Percentiles rank a stretch among this genome's conserved stretches.
These are phyloP conservation scores for Dichotomocladium elegans DNA, from an alignment of 371 early-diverging fungal species.

Conservation along the genomic window DNA sequence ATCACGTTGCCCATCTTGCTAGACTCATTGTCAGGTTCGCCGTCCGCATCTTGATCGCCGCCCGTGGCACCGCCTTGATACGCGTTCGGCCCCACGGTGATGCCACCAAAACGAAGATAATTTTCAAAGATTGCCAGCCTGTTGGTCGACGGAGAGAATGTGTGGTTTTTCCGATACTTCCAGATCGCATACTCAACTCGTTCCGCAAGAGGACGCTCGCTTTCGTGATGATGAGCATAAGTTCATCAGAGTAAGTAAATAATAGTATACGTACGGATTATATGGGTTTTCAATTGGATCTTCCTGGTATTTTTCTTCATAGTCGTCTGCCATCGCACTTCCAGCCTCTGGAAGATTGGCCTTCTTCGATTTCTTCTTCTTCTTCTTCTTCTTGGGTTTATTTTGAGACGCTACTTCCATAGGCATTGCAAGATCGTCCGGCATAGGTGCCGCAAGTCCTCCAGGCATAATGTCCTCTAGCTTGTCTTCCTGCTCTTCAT, in stretches of 20 bases:
- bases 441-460: slow-evolving; percentile 8
- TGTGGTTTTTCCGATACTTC: slow-evolving; percentile 55
- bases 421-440: slow-evolving; percentile 25
- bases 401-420: slow-evolving; percentile 16
- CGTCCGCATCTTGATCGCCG: slow-evolving; percentile 39
- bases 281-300: slow-evolving; percentile 42
- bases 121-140: slow-evolving; percentile 40
- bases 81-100: slow-evolving; percentile 50
- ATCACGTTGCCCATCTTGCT: slow-evolving; percentile 40
- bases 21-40: slow-evolving; percentile 45
- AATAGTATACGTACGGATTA: slow-evolving; percentile 34
- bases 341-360: slow-evolving; percentile 54
- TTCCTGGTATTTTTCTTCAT: slow-evolving; percentile 35
- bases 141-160: slow-evolving; percentile 29
- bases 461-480: no score
- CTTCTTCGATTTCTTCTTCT: slow-evolving; percentile 48
- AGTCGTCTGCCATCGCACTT: slow-evolving; percentile 30
- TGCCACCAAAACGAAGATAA: slow-evolving; percentile 57
- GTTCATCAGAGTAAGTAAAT: neutral
- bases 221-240: slow-evolving; percentile 4
- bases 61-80: slow-evolving; percentile 44
- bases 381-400: slow-evolving; percentile 55
- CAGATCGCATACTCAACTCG: slow-evolving; percentile 57
- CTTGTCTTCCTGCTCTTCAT: neutral
- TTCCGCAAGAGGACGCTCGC: slow-evolving; percentile 38